Evolutionary conservation across 352 stramenopile genomes (phyloP), one percentile per base, ranked within the genome.

Genomic region (Globisporangium canariense): DNA sequence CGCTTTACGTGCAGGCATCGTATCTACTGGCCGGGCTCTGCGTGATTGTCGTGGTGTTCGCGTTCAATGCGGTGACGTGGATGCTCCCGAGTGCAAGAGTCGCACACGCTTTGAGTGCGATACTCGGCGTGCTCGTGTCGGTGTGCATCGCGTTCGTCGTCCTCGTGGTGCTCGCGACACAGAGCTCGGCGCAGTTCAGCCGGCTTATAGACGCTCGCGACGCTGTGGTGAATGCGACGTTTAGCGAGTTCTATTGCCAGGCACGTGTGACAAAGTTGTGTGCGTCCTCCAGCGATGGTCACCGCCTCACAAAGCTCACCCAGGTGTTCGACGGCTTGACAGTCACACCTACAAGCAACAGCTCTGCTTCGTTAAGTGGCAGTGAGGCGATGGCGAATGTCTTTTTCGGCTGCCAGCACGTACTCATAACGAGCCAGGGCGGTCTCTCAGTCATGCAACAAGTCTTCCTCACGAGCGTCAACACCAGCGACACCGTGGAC

Each of bases 401-500:
- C 46, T 57, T 64, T 36, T 14, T 40, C 32, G 51, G 38, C 46
- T 64, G 58, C 34, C 47, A 64, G 58, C 22, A 64, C 46, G 16
- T 49, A 36, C 46, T 64, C n/a, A 20, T 64, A 16, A 32, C 20
- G 46, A 64, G 28, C 30, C 22, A 46, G 2, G 58, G 58, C 46
- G 46, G 58, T 2, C 58, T 57, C 34, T 64, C 46, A 11, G 22
- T 20, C 2, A 36, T 18, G 14, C 46, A 64, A 8, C n/a, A 40
- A 18, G 32, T 13, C 5, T 64, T 64, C 11, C 20, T 64, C 46
- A 32, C 18, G 20, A 58, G 32, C 11, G n/a, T 10, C 46, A 64
- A 64, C 46, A 57, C 58, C n/a, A 64, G 57, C 20, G 58, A 55
- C 34, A 34, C 58, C 20, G 58, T 47, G 30, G 58, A 64, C 32